Evolutionary conservation across 306 rosid genomes (phyloP).

Genomic region (Boehmeria nivea): DNA sequence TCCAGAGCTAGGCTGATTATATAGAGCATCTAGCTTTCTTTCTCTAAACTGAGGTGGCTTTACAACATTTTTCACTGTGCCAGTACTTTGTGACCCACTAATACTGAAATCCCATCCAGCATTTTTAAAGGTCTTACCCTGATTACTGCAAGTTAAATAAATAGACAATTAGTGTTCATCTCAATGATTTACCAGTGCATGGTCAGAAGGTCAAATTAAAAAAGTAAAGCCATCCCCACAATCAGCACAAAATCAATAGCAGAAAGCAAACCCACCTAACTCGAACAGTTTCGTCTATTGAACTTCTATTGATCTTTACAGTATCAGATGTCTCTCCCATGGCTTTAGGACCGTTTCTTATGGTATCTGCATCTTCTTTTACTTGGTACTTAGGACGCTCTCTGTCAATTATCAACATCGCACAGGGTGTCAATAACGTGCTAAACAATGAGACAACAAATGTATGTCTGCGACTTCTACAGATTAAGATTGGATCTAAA

Average conservation of each 20-base stretch:
- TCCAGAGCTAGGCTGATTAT: conserved; percentile 46
- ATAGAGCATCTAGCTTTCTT: conserved; percentile 49
- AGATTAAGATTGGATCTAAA: no score
- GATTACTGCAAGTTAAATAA: conserved; percentile 58
- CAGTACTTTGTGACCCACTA: conserved; percentile 74
- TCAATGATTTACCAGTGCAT: no score
- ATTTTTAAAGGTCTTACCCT: conserved; percentile 61
- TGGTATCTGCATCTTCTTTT: conserved; percentile 55
- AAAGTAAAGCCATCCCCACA: conserved; percentile 27
- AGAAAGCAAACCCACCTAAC: conserved; percentile 53
- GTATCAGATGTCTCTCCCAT: conserved; percentile 64
- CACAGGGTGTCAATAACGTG: conserved; percentile 32
- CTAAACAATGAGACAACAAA: conserved; percentile 4
- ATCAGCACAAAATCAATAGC: conserved; percentile 14
- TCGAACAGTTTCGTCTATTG: conserved; percentile 57
- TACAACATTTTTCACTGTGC: conserved; percentile 65
- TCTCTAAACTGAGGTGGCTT: conserved; percentile 93
- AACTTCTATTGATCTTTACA: conserved; percentile 55
- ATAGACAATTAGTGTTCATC: conserved; percentile 26
- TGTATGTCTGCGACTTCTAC: no score
- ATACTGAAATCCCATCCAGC: conserved; percentile 98
- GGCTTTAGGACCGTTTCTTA: conserved; percentile 52
- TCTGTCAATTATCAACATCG: conserved; percentile 51
- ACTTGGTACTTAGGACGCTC: conserved; percentile 84
- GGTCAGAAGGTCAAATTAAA: no score